Base-by-base conservation (phyloP, 371 early-diverging fungal genomes). In the Hamiltosporidium tvaerminnensis region DNA sequence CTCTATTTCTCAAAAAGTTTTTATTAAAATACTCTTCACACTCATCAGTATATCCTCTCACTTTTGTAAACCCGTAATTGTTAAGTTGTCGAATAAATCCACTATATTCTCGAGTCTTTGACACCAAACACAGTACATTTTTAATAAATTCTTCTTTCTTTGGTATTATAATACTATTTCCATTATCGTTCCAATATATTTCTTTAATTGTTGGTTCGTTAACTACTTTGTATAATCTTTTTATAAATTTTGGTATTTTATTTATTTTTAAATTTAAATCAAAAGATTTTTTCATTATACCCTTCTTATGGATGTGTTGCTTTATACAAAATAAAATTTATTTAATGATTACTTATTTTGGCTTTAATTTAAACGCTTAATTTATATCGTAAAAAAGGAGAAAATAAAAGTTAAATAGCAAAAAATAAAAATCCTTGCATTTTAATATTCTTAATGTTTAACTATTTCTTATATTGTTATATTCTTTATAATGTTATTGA, bases 41-140 rank as follows among this genome's bases (percentile, higher is more conserved):
- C 31, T 61, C 61, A 47, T 60, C 55, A 0, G 47, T 48, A 9
- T 35, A 16, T 2, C 41, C 48, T 53, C 74, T 74, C 23, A 67
- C 47, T 55, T 79, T 79, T 16, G 54, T 49, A 63, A 79, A 79
- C n/a, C 79, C 79, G 53, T 79, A 79, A 33, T 67, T 63, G 47
- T 76, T 74, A 4, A 79, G 59, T 59, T 68, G 72, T 54, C 79
- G 41, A 14, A 79, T 53, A 68, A 79, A 76, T 32, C 69, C 69
- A 50, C 71, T 69, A 59, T 73, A 79, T 57, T 79, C 79, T 50
- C 69, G 68, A 23, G 79, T 68, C 48, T 74, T 75, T 4, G 73
- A 74, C 23, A 79, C 57, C n/a, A 33, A 16, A 23, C 65, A 60
- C 38, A 79, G 59, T 1, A 65, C 59, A 14, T 67, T 65, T 61